phyloP scores from a whole-genome alignment of 139 green algal genomes.

The Nannochloris sp. region DNA sequence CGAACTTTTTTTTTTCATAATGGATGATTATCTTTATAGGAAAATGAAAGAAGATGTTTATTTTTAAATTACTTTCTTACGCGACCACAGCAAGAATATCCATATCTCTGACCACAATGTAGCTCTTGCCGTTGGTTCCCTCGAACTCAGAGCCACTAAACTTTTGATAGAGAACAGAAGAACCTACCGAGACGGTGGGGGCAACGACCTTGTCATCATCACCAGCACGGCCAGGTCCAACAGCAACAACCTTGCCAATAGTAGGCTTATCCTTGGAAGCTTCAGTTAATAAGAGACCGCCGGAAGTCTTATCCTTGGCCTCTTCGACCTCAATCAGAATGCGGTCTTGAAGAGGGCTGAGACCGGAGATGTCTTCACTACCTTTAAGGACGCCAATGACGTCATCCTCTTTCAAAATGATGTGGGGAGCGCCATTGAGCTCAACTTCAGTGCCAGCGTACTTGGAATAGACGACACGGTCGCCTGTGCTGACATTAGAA shows the following conservation, averaged over 20 bases:
- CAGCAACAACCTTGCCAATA: conserved; percentile 77
- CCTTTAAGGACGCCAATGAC: conserved; percentile 50
- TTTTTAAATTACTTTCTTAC: conserved; percentile 35
- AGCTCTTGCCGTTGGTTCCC: conserved; percentile 40
- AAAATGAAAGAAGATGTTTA: too few relatives aligned
- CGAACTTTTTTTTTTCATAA: neutral
- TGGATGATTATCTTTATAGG: too few relatives aligned
- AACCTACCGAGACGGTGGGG: conserved; percentile 53
- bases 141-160: conserved; percentile 83
- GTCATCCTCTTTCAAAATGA: conserved; percentile 84
- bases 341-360: conserved; percentile 51
- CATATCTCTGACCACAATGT: conserved; percentile 77
- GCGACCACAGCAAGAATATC: conserved; percentile 75
- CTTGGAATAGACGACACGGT: conserved; percentile 92
- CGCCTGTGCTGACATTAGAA: conserved; percentile 54
- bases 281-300: conserved; percentile 79
- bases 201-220: conserved; percentile 47
- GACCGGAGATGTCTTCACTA: conserved; percentile 41
- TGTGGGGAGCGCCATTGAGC: conserved; percentile 56
- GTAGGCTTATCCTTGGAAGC: conserved; percentile 79
- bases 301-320: conserved; percentile 61
- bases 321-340: conserved; percentile 59
- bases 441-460: conserved; percentile 90
- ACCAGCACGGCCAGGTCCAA: conserved; percentile 54
- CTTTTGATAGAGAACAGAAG: conserved; percentile 79